phyloP scores from a whole-genome alignment of 2,329 filamentous ascomycete species.

The Xylariaceae sp. region DNA sequence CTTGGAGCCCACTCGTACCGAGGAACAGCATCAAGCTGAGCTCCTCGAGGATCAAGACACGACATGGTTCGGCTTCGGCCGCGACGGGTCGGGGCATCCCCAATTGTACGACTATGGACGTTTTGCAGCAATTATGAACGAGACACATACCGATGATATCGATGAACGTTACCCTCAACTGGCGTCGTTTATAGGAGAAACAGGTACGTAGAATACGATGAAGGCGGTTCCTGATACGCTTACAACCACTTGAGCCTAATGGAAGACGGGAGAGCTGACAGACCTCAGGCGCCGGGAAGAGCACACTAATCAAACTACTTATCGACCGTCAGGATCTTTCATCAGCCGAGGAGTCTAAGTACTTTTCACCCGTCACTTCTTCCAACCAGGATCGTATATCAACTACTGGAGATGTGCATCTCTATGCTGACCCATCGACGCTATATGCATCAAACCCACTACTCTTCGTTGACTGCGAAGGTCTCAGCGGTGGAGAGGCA shows the following conservation, averaged over 20 bases:
- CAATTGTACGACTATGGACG: constrained; percentile 35
- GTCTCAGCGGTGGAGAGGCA: constrained; percentile 45
- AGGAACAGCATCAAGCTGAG: constrained; percentile 30
- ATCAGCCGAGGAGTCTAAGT: constrained; percentile 26
- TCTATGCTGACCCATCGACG: constrained; percentile 47
- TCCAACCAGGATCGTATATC: constrained; percentile 38
- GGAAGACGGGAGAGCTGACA: too few species aligned
- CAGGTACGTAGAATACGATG: constrained; percentile 31
- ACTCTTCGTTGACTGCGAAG: constrained; percentile 50
- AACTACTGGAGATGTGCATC: constrained; percentile 48
- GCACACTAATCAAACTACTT: constrained; percentile 46
- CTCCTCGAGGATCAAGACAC: constrained; percentile 31
- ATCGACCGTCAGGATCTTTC: constrained; percentile 35
- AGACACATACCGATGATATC: constrained; percentile 25
- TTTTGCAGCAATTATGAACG: constrained; percentile 40
- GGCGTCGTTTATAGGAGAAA: constrained; percentile 43
- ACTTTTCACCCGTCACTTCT: constrained; percentile 43
- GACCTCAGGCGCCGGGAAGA: constrained; percentile 47
- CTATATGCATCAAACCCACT: constrained; percentile 37
- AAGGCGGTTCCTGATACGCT: too few species aligned
- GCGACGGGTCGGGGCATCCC: constrained; percentile 27
- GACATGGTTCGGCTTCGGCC: constrained; percentile 32
- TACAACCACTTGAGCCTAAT: too few species aligned
- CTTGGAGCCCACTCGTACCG: constrained; percentile 29
- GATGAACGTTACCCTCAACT: constrained; percentile 34